Evolutionary conservation across 2,329 filamentous ascomycete genomes (phyloP).

Genomic region (Aureobasidium sp.): DNA sequence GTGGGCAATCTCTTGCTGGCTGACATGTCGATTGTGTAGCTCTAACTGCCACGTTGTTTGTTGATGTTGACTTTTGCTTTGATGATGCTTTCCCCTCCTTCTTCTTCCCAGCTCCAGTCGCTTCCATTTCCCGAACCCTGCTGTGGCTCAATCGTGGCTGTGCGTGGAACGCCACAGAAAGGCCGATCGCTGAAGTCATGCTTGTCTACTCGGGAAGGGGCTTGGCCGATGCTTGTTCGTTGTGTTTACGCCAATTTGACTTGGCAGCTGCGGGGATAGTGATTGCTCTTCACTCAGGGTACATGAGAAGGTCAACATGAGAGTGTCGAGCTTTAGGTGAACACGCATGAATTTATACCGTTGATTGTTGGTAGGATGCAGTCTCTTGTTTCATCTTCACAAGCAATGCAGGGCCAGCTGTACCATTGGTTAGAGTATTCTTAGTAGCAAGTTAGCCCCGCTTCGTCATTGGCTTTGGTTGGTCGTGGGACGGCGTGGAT

Average conservation of each 20-base stretch:
- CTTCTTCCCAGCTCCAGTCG: background rate
- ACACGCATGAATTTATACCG: background rate
- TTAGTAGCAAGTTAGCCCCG: conserved; percentile 2
- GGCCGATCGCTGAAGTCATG: background rate
- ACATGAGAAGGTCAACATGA: background rate
- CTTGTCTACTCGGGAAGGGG: background rate
- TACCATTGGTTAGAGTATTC: background rate
- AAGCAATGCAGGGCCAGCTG: background rate
- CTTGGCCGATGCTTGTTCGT: background rate
- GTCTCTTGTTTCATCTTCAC: background rate
- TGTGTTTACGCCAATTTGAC: background rate
- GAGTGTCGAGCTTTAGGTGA: background rate
- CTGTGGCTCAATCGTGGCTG: background rate
- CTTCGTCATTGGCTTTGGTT: background rate
- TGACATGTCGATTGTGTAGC: background rate
- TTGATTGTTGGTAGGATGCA: background rate
- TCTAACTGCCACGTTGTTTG: background rate
- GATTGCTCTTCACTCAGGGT: background rate
- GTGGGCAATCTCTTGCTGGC: conserved; percentile 33
- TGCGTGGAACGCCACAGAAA: background rate
- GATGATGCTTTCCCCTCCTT: background rate
- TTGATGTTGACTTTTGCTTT: background rate
- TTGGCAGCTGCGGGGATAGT: background rate
- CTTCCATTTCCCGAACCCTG: background rate
- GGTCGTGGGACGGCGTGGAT: background rate